phyloP scores from a whole-genome alignment of 2,329 filamentous ascomycete species.

The Macrophomina phaseolina region DNA sequence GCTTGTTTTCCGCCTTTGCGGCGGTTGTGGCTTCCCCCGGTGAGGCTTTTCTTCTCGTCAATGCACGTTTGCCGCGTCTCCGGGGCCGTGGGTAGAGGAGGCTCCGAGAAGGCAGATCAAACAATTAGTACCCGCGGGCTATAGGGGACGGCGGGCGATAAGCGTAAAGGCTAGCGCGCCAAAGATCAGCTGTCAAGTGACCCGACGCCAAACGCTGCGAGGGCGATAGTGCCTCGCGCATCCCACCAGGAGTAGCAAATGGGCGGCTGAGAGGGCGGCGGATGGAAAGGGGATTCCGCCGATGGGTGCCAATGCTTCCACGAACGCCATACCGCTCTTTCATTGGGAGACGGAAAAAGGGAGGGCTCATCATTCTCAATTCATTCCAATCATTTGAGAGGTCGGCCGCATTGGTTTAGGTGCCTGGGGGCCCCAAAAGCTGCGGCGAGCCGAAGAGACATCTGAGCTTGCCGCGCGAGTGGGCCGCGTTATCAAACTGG shows the following conservation, averaged over 20 bases:
- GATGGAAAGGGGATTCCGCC: not conserved
- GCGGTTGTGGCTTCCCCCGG: conserved; percentile 9
- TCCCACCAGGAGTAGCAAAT: not conserved
- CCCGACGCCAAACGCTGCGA: not conserved
- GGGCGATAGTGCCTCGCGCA: not conserved
- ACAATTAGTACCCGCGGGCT: not conserved
- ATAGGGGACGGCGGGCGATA: conserved; percentile 7
- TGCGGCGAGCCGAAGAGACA: not conserved
- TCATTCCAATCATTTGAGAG: conserved; percentile 13
- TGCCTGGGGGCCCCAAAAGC: not conserved
- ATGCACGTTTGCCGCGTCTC: not conserved
- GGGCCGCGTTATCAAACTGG: conserved; percentile 16
- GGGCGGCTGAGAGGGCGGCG: not conserved
- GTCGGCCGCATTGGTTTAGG: not conserved
- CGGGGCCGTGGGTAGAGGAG: not conserved
- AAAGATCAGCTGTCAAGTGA: not conserved
- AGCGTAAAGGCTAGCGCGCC: not conserved
- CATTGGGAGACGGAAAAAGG: not conserved
- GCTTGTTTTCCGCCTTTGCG: not conserved
- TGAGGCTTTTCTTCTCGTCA: not conserved
- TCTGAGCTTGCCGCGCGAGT: conserved; percentile 10
- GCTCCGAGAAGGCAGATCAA: not conserved
- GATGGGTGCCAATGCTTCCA: not conserved
- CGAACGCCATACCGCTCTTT: conserved; percentile 17
- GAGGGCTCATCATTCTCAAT: not conserved